Conservation (phyloP, 2,329 filamentous ascomycete species). For the Aureobasidium musti region DNA sequence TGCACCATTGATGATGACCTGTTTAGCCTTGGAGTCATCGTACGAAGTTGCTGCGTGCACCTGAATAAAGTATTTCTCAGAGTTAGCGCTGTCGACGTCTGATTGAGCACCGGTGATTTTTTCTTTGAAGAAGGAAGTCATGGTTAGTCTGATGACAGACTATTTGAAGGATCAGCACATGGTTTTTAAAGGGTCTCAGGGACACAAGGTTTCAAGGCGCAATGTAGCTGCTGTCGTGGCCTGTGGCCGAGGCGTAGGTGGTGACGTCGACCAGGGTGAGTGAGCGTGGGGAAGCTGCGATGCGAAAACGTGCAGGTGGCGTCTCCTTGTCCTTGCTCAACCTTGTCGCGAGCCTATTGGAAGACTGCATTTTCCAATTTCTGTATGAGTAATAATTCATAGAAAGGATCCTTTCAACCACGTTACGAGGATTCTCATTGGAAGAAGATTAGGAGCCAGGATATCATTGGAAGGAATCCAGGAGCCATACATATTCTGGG, state of each 20-base stretch:
- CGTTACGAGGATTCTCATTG: not conserved
- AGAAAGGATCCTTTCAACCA: not conserved
- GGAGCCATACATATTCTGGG: not conserved
- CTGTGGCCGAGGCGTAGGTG: not conserved
- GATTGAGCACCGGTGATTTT: conserved; percentile 29
- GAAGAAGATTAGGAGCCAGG: not conserved
- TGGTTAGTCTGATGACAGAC: conserved; percentile 16
- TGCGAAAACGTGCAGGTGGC: conserved; percentile 9
- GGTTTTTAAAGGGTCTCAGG: conserved; percentile 12
- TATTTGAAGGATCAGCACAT: not conserved
- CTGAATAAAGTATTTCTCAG: conserved; percentile 69
- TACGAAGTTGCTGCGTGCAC: conserved; percentile 81
- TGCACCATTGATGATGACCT: conserved; percentile 72
- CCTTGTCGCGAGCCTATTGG: not conserved
- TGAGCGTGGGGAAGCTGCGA: conserved; percentile 5
- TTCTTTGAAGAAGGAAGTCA: conserved; percentile 36
- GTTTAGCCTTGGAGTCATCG: conserved; percentile 65
- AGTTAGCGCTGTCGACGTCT: conserved; percentile 41
- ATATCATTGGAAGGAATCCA: not conserved
- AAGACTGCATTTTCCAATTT: not conserved
- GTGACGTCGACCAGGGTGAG: conserved; percentile 4
- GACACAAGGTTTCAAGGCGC: conserved; percentile 11
- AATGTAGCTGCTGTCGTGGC: conserved; percentile 6
- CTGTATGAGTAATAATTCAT: conserved; percentile 14
- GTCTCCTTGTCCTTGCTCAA: conserved; percentile 17